A percentile compares a stretch with the other conserved stretches of the same genome.
phyloP scores from a whole-genome alignment of 129 eudicot species.

The Oenanthe sinensis region DNA sequence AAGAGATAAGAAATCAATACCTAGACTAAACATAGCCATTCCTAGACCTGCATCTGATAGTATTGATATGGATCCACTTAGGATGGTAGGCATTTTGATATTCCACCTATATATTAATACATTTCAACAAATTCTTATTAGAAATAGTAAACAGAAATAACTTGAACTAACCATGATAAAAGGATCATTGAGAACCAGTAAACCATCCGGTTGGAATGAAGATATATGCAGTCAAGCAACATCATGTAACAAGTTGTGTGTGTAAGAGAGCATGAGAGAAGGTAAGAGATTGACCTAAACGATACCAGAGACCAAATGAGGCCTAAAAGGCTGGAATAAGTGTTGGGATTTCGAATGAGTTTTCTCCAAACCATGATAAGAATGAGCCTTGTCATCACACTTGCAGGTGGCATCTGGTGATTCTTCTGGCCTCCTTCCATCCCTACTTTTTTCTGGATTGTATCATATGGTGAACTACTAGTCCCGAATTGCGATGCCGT shows the following conservation, averaged over 20 bases:
- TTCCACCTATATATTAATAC: slow-evolving; percentile 48
- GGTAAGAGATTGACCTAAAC: slow-evolving; percentile 41
- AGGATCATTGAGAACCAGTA: background rate
- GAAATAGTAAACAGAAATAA: background rate
- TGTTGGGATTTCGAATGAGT: slow-evolving; percentile 90
- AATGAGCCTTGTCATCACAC: slow-evolving; percentile 92
- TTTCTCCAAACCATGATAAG: slow-evolving; percentile 99
- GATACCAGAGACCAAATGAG: slow-evolving; percentile 91
- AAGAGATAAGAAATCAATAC: slow-evolving; percentile 24
- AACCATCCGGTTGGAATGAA: background rate
- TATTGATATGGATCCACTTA: slow-evolving; percentile 86
- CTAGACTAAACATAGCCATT: slow-evolving; percentile 99
- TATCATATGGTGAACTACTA: slow-evolving; percentile 42
- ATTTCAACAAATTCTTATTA: background rate
- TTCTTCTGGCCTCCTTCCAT: slow-evolving; percentile 46
- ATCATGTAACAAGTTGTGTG: background rate
- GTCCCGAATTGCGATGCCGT: slow-evolving; percentile 25
- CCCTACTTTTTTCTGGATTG: slow-evolving; percentile 42
- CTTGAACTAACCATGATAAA: background rate
- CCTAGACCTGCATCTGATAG: slow-evolving; percentile 97
- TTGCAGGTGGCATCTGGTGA: slow-evolving; percentile 95
- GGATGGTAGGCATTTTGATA: slow-evolving; percentile 86
- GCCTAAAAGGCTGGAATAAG: slow-evolving; percentile 86
- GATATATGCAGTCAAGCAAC: background rate
- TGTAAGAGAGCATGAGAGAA: background rate